Base-by-base conservation (phyloP, 495 filamentous ascomycete species). In the Aspergillus affinis region DNA sequence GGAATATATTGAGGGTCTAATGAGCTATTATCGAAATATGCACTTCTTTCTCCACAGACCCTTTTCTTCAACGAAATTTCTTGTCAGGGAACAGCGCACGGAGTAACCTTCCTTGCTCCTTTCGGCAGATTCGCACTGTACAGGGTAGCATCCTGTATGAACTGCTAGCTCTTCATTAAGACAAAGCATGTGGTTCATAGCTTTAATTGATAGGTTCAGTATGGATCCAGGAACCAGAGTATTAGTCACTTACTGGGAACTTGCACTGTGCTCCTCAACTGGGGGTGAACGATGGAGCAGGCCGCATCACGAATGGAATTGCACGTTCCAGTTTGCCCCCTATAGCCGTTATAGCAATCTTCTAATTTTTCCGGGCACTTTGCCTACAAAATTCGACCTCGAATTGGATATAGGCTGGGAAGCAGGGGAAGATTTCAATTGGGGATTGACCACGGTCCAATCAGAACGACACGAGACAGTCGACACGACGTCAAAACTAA, bases 401-500 rank as follows among this genome's bases (percentile, higher is more conserved):
- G 10, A 36, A 36, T 36, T 36, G 32, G 9, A 2, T 36, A 36
- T 36, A 9, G 6, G n/a, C 10, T 36, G 2, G 32, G 13, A 15
- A 41, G 12, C 10, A 41, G 12, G 12, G 0, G 36, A 41, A 10
- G 9, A 41, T 15, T 15, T 41, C 36, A 10, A 41, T 15, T 10
- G 13, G 36, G 36, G 3, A 41, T 12, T 15, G 12, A 15, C 13
- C 36, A 1, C 36, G 13, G 36, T 41, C 36, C 12, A 10, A 4
- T 15, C 15, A 1, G 18, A 49, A 20, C 12, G 26, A 27, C 12
- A 51, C 21, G 6, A n/a, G 1, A 12, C 21, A n/a, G 23, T 4
- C 9, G 23, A 52, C 50, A 55, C 19, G 52, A 56, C n/a, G 58
- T 58, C 52, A 46, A 48, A 59, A 44, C 53, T 55, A 53, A 65